Conservation (phyloP, 2,329 filamentous ascomycete species). For the Aspergillus pseudotamarii region DNA sequence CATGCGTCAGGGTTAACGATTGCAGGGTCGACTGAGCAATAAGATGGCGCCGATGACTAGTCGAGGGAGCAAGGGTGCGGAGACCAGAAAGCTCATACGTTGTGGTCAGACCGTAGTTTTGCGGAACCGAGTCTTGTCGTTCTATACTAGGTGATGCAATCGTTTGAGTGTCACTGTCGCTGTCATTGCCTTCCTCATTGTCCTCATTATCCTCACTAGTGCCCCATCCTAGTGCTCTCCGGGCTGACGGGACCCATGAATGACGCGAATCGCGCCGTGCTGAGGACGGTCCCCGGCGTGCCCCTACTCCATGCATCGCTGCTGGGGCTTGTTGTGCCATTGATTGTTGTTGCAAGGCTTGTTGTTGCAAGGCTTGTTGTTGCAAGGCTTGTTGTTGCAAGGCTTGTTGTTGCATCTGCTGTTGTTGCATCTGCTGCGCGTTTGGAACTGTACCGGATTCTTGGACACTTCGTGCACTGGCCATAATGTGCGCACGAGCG, state of each 20-base stretch:
- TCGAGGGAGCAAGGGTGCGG: constrained; percentile 41
- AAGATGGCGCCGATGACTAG: constrained; percentile 38
- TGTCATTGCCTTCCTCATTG: constrained; percentile 12
- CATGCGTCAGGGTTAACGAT: constrained; percentile 38
- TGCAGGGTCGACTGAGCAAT: constrained; percentile 40
- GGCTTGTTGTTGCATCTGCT: neutral
- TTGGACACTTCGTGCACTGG: neutral
- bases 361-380: neutral
- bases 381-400: neutral
- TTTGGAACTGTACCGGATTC: neutral
- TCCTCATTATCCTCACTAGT: neutral
- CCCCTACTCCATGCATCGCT: no score
- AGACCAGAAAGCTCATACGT: constrained; percentile 44
- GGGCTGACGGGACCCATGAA: neutral
- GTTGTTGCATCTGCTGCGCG: neutral
- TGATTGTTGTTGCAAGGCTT: neutral
- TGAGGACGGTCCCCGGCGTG: no score
- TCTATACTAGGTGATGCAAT: constrained; percentile 11
- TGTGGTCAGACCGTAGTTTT: constrained; percentile 46
- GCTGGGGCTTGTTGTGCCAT: neutral
- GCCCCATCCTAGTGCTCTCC: neutral
- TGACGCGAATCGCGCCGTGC: neutral
- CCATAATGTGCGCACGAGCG: neutral
- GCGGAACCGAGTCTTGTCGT: constrained; percentile 39
- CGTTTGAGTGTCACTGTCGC: constrained; percentile 13